phyloP scores from a whole-genome alignment of 2,329 filamentous ascomycete genomes.

The Diaporthe sp. region DNA sequence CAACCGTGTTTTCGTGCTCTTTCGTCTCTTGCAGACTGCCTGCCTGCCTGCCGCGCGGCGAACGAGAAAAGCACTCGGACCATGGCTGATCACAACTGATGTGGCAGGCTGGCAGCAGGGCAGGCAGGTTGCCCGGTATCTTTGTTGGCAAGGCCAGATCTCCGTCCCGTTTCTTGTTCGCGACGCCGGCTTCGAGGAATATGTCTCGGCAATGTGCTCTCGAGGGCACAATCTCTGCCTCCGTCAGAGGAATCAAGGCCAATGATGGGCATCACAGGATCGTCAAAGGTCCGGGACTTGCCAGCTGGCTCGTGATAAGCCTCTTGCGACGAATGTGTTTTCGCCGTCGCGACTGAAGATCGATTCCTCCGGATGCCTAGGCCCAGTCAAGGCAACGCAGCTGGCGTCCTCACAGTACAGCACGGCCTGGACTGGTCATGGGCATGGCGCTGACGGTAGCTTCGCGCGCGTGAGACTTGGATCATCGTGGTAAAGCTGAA shows the following conservation, averaged over 20 bases:
- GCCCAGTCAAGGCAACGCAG: neutral
- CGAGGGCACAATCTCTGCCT: neutral
- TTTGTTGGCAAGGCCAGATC: neutral
- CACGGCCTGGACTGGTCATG: neutral
- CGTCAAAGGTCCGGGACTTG: neutral
- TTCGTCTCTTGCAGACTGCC: constrained; percentile 2
- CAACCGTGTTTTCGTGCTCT: constrained; percentile 12
- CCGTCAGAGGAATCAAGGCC: neutral
- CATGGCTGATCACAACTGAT: neutral
- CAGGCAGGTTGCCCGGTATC: neutral
- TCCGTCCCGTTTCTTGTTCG: neutral
- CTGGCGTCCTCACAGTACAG: constrained; percentile 1
- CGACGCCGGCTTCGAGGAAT: neutral
- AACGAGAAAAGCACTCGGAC: neutral
- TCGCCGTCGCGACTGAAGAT: constrained; percentile 21
- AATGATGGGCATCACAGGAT: neutral
- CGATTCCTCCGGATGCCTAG: constrained; percentile 17
- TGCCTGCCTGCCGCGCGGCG: constrained; percentile 15
- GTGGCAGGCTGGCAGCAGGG: neutral
- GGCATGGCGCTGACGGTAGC: constrained; percentile 18
- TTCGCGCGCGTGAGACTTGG: constrained; percentile 21
- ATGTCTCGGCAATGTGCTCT: constrained; percentile 1
- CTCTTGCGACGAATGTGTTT: constrained; percentile 20
- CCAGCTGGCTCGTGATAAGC: neutral
- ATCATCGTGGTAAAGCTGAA: constrained; percentile 32